A percentile compares a stretch with the other conserved stretches of the same genome.
phyloP scores from a whole-genome alignment of 805 yeast genomes.

The Candida silvatica region DNA sequence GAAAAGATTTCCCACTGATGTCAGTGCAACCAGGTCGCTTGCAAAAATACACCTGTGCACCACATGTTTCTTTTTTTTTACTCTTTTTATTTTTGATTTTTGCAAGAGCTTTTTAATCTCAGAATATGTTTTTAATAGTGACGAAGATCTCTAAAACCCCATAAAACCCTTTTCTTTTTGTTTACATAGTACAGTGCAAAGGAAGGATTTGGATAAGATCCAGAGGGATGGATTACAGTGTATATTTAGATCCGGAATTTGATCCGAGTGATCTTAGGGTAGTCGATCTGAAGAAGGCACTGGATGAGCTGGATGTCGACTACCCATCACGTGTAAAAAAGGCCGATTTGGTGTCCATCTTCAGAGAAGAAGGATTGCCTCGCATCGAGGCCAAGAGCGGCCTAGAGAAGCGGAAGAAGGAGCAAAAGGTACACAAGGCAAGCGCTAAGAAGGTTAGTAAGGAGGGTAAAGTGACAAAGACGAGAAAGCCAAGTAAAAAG shows the following conservation, averaged over 20 bases:
- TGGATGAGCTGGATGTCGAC: conserved; percentile 45
- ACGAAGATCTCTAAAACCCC: no score
- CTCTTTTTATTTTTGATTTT: no score
- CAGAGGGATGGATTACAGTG: neutral
- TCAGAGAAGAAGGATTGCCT: conserved; percentile 7
- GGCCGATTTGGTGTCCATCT: conserved; percentile 38
- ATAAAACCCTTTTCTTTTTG: no score
- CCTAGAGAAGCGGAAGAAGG: conserved; percentile 1
- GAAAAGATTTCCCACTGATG: no score
- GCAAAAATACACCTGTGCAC: no score
- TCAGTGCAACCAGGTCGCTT: no score
- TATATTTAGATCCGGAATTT: conserved; percentile 33
- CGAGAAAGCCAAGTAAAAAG: neutral
- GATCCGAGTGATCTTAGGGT: conserved; percentile 55
- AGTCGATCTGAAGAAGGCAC: conserved; percentile 53
- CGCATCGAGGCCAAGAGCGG: neutral
- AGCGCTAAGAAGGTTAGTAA: neutral
- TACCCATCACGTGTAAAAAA: conserved; percentile 56
- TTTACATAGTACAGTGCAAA: no score
- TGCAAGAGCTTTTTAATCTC: no score
- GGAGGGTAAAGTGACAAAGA: conserved; percentile 1
- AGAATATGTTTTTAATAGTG: no score
- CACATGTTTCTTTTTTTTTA: no score
- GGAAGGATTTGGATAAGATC: no score
- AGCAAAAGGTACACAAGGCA: no score